These are phyloP conservation scores for Pyricularia pennisetigena DNA, from an alignment of 2,329 filamentous ascomycete species.

Conservation along the genomic window DNA sequence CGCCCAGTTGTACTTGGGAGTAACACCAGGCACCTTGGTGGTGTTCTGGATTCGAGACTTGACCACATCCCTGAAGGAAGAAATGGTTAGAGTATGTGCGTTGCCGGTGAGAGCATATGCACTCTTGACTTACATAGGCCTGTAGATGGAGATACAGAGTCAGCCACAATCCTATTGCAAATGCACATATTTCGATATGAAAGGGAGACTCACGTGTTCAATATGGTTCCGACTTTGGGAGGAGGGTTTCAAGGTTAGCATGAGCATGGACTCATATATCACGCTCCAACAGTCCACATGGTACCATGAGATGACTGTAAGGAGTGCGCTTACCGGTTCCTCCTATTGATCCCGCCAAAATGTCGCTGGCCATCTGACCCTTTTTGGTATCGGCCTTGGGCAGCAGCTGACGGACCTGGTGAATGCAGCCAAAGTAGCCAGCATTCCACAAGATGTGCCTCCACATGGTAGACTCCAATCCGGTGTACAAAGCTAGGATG, in stretches of 20 bases:
- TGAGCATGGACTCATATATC: neutral
- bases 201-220: conserved; percentile 66
- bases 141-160: neutral
- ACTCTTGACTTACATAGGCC: neutral
- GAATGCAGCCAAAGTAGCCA: conserved; percentile 97
- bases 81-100: neutral
- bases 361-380: conserved; percentile 74
- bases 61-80: conserved; percentile 66
- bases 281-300: neutral
- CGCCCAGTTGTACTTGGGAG: conserved; percentile 98
- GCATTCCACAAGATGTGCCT: conserved; percentile 82
- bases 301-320: neutral
- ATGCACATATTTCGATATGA: neutral
- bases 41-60: conserved; percentile 98
- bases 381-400: conserved; percentile 74
- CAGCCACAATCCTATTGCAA: neutral
- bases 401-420: conserved; percentile 82
- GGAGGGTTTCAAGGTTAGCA: neutral
- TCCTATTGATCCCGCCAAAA: conserved; percentile 58
- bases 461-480: conserved; percentile 94
- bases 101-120: neutral
- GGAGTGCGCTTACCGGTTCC: conserved; percentile 7
- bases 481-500: conserved; percentile 84
- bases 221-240: conserved; percentile 54
- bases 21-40: conserved; percentile 66